Evolutionary conservation across 2,329 filamentous ascomycete genomes (phyloP).

Genomic region (Fusarium nematophilum): DNA sequence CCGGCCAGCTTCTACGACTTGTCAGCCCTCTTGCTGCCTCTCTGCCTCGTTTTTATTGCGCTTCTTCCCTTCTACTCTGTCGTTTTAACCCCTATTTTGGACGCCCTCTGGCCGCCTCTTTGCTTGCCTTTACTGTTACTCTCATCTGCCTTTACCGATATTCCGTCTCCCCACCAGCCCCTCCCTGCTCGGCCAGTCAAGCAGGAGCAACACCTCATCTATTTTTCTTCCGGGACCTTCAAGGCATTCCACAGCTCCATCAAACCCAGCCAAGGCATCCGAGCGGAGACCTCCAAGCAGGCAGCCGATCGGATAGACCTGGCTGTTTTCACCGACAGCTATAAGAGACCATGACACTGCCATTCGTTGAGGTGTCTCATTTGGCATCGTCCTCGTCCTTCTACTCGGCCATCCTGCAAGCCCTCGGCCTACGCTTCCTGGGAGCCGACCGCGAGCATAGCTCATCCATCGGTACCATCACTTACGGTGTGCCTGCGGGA

Average conservation of each 20-base stretch:
- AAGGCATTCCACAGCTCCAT: constrained; percentile 25
- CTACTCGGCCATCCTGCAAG: constrained; percentile 82
- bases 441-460: constrained; percentile 37
- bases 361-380: constrained; percentile 75
- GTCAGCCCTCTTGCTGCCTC: constrained; percentile 18
- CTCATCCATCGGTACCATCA: constrained; percentile 51
- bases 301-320: constrained; percentile 36
- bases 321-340: constrained; percentile 28
- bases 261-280: constrained; percentile 33
- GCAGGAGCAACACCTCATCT: constrained; percentile 20
- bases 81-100: constrained; percentile 8
- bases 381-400: constrained; percentile 85
- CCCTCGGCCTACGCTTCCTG: constrained; percentile 77
- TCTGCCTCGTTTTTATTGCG: constrained; percentile 19
- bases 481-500: constrained; percentile 53
- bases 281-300: constrained; percentile 37
- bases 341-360: constrained; percentile 53
- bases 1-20: constrained; percentile 25
- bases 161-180: constrained; percentile 33
- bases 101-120: constrained; percentile 19
- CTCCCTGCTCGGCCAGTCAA: constrained; percentile 35
- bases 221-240: constrained; percentile 17
- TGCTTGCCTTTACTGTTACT: constrained; percentile 31
- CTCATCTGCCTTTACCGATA: constrained; percentile 38
- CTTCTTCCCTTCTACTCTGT: constrained; percentile 23